Conservation (phyloP, 164 flowering plant genomes). For the Dillenia turbinata region DNA sequence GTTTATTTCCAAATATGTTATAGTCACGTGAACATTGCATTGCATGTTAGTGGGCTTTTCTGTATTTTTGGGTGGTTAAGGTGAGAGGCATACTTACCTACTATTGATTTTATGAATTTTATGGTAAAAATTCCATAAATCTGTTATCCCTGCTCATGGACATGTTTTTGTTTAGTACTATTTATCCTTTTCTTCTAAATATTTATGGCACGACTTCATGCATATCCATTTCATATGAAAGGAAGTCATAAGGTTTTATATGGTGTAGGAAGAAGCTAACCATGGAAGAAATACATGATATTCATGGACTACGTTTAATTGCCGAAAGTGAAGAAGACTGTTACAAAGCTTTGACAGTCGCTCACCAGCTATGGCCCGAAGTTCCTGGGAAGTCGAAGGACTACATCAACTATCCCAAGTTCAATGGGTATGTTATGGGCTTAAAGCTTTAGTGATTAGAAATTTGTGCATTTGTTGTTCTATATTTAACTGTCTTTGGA, state of each 20-base stretch:
- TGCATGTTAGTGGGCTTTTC: too few relatives aligned
- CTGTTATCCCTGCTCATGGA: too few relatives aligned
- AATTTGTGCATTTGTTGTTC: background rate
- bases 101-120: too few relatives aligned
- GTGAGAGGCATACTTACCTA: too few relatives aligned
- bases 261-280: conserved; percentile 75
- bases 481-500: conserved; percentile 9
- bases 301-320: conserved; percentile 82
- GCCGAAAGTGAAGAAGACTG: conserved; percentile 87
- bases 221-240: too few relatives aligned
- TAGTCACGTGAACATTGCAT: too few relatives aligned
- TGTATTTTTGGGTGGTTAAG: too few relatives aligned
- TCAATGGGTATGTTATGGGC: conserved; percentile 62
- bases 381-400: conserved; percentile 88
- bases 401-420: conserved; percentile 75
- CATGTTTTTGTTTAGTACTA: too few relatives aligned
- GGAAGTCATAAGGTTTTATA: background rate
- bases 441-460: background rate
- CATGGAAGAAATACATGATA: conserved; percentile 90
- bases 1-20: too few relatives aligned
- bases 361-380: conserved; percentile 74
- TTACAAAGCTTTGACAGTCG: conserved; percentile 60
- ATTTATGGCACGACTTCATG: too few relatives aligned
- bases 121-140: too few relatives aligned
- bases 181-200: too few relatives aligned